Conservation (phyloP, 768 basidiomycete species). For the Auriscalpium orientale region DNA sequence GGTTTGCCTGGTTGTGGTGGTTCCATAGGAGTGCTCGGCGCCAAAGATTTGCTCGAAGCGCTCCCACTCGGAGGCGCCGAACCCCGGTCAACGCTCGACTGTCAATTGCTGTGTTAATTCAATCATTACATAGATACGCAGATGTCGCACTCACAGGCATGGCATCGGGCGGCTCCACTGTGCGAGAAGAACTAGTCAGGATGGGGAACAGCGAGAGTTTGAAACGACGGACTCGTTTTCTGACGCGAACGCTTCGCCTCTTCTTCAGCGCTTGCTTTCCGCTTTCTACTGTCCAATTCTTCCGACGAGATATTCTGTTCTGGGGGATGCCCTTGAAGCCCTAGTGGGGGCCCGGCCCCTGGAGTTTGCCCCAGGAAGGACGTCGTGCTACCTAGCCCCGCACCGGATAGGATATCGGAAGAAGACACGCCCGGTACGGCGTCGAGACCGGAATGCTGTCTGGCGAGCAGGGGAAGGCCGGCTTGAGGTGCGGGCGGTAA, state of each 20-base stretch:
- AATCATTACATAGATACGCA: not conserved
- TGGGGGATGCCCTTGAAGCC: slow-evolving; percentile 3
- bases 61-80: slow-evolving; percentile 17
- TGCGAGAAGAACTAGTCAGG: not conserved
- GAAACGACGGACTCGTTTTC: slow-evolving; percentile 52
- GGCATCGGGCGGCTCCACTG: slow-evolving; percentile 23
- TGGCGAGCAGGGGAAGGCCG: slow-evolving; percentile 5
- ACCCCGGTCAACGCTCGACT: slow-evolving; percentile 18
- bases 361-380: slow-evolving; percentile 5
- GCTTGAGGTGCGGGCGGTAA: slow-evolving; percentile 2
- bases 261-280: slow-evolving; percentile 58
- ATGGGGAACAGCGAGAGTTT: not conserved
- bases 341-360: slow-evolving; percentile 1
- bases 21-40: not conserved
- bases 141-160: slow-evolving; percentile 16
- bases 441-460: slow-evolving; percentile 5
- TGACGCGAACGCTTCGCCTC: slow-evolving; percentile 65
- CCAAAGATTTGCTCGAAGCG: not conserved
- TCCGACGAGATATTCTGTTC: slow-evolving; percentile 31
- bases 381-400: slow-evolving; percentile 1
- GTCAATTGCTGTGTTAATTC: not conserved
- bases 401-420: slow-evolving; percentile 9
- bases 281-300: slow-evolving; percentile 55
- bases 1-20: slow-evolving; percentile 31
- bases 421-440: slow-evolving; percentile 4